A percentile compares a stretch with the other conserved stretches of the same genome.
Evolutionary conservation across 345 rosid genomes (phyloP).

Genomic region (Trapa bicornis): DNA sequence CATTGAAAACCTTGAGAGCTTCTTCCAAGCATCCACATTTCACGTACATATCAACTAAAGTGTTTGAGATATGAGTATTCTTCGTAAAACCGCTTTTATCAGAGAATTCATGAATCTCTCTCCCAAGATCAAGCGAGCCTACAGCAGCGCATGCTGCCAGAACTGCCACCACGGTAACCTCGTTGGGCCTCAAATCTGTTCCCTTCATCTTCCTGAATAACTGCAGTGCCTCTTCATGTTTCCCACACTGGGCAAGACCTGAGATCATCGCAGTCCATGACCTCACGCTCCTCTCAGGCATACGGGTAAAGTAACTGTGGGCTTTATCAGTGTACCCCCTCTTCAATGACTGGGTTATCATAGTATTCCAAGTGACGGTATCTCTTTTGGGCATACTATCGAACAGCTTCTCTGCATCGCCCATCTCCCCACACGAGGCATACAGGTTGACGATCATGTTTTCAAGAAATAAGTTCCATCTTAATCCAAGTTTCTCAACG

Average conservation of each 20-base stretch:
- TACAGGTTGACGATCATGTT: slow-evolving; percentile 63
- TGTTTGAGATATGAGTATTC: slow-evolving; percentile 32
- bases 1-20: slow-evolving; percentile 40
- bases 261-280: slow-evolving; percentile 69
- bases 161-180: slow-evolving; percentile 43
- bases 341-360: slow-evolving; percentile 52
- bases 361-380: slow-evolving; percentile 66
- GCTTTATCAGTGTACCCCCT: slow-evolving; percentile 73
- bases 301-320: slow-evolving; percentile 43
- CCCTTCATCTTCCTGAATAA: slow-evolving; percentile 37
- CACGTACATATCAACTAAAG: slow-evolving; percentile 70
- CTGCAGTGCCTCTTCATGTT: slow-evolving; percentile 36
- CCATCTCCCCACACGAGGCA: slow-evolving; percentile 44
- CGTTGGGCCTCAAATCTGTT: slow-evolving; percentile 44
- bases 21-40: slow-evolving; percentile 49
- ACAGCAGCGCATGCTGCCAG: slow-evolving; percentile 66
- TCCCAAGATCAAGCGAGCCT: slow-evolving; percentile 52
- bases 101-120: slow-evolving; percentile 36
- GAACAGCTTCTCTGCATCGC: slow-evolving; percentile 47
- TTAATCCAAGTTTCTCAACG: slow-evolving; percentile 37
- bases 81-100: slow-evolving; percentile 26
- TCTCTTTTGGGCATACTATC: slow-evolving; percentile 58
- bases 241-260: slow-evolving; percentile 57
- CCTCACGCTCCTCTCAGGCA: slow-evolving; percentile 59
- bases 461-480: slow-evolving; percentile 53